phyloP scores from a whole-genome alignment of 2,329 filamentous ascomycete genomes.

The Talaromyces sp. region DNA sequence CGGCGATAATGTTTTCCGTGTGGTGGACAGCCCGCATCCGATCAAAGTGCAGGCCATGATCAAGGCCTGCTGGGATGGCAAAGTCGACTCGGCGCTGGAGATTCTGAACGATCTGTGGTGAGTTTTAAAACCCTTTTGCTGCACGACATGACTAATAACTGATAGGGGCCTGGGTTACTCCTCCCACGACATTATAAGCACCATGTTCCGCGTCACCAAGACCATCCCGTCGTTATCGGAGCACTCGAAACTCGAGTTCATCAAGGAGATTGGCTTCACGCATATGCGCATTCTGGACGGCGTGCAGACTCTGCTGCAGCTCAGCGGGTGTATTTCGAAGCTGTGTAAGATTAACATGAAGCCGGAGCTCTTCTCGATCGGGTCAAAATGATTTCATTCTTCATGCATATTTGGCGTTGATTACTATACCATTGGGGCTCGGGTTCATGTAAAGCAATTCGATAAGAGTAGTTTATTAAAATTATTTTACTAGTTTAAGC shows the following conservation, averaged over 20 bases:
- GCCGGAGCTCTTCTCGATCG: slow-evolving; percentile 64
- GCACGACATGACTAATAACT: not conserved
- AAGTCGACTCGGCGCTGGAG: slow-evolving; percentile 81
- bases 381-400: not conserved
- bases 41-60: slow-evolving; percentile 99
- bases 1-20: slow-evolving; percentile 95
- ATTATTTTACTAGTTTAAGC: not conserved
- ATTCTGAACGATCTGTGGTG: slow-evolving; percentile 83
- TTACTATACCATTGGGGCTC: not conserved
- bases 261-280: slow-evolving; percentile 97
- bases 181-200: slow-evolving; percentile 98
- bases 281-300: slow-evolving; percentile 99
- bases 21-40: slow-evolving; percentile 93
- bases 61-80: slow-evolving; percentile 90
- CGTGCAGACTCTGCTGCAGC: slow-evolving; percentile 87
- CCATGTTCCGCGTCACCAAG: slow-evolving; percentile 98
- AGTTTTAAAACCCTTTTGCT: slow-evolving; percentile 12
- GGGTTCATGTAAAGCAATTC: not conserved
- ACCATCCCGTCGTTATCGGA: slow-evolving; percentile 87
- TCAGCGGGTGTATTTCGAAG: slow-evolving; percentile 86
- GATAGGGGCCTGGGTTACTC: slow-evolving; percentile 77
- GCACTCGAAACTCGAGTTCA: slow-evolving; percentile 93
- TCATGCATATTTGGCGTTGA: not conserved
- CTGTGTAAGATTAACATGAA: slow-evolving; percentile 97
- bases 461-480: not conserved